Conservation (phyloP, 495 filamentous ascomycete genomes). For the Aspergillus affinis region DNA sequence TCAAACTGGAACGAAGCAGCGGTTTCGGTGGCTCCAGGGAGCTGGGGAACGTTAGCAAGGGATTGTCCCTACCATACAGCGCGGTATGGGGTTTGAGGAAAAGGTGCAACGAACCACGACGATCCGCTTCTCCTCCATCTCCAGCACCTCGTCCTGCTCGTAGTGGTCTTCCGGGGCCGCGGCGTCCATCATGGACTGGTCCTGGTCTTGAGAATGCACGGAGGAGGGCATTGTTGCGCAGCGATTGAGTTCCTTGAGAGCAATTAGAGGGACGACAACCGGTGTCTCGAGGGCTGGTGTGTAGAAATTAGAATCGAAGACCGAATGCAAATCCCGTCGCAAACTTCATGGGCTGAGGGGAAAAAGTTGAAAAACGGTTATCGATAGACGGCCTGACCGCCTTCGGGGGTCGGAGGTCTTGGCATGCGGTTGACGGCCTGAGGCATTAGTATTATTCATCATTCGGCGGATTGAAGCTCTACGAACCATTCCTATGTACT, state of each 20-base stretch:
- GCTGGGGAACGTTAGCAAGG: slow-evolving; percentile 37
- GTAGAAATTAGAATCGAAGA: background rate
- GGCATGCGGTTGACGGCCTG: background rate
- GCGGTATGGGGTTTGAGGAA: background rate
- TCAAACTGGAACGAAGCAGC: slow-evolving; percentile 86
- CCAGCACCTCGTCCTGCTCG: slow-evolving; percentile 42
- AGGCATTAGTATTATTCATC: background rate
- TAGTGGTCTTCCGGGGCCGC: slow-evolving; percentile 40
- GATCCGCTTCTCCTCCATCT: slow-evolving; percentile 53
- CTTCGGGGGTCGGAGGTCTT: slow-evolving; percentile 10
- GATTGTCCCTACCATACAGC: no score
- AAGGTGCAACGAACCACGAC: slow-evolving; percentile 48
- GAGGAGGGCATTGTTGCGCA: slow-evolving; percentile 40
- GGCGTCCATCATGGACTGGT: slow-evolving; percentile 57
- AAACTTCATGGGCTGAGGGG: slow-evolving; percentile 6
- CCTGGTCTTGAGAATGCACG: slow-evolving; percentile 42
- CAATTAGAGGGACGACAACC: background rate
- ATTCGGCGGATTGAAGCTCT: no score
- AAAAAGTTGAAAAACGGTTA: slow-evolving; percentile 26
- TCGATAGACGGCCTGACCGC: slow-evolving; percentile 24
- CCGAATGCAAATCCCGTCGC: slow-evolving; percentile 1
- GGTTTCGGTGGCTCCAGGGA: slow-evolving; percentile 68
- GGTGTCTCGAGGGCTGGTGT: background rate
- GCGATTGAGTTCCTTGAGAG: background rate
- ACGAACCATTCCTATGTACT: no score